Conservation (phyloP, 345 rosid genomes). For the Ceriops tagal region DNA sequence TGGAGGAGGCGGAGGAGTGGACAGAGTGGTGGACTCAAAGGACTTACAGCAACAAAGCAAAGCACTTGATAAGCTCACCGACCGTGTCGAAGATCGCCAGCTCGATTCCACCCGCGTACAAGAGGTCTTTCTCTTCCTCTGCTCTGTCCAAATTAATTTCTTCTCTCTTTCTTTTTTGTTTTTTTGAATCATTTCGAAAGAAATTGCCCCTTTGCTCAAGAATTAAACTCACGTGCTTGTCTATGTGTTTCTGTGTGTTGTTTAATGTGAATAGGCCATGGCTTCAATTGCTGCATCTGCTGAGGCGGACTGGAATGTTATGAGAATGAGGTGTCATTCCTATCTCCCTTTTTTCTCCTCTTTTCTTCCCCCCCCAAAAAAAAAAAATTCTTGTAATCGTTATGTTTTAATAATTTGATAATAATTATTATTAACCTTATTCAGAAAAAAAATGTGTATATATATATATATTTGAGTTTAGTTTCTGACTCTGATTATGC, state of each 20-base stretch:
- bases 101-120: conserved; percentile 93
- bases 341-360: not conserved
- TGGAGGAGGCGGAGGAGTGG: conserved; percentile 30
- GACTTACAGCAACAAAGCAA: conserved; percentile 97
- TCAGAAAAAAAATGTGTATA: no score
- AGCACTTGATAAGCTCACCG: conserved; percentile 94
- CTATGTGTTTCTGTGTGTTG: not conserved
- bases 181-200: not conserved
- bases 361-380: not conserved
- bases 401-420: not conserved
- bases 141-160: no score
- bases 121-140: conserved; percentile 38
- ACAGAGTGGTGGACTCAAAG: conserved; percentile 67
- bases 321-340: conserved; percentile 62
- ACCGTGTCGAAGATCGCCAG: conserved; percentile 98
- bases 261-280: conserved; percentile 62
- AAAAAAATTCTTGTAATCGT: not conserved
- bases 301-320: conserved; percentile 79
- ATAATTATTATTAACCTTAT: not conserved
- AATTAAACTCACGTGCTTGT: no score
- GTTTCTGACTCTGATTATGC: no score
- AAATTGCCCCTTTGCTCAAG: not conserved
- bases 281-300: conserved; percentile 88
- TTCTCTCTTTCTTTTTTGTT: not conserved
- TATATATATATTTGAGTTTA: no score